Conservation (phyloP, 106 monocot species). For the Amphibolis antarctica region DNA sequence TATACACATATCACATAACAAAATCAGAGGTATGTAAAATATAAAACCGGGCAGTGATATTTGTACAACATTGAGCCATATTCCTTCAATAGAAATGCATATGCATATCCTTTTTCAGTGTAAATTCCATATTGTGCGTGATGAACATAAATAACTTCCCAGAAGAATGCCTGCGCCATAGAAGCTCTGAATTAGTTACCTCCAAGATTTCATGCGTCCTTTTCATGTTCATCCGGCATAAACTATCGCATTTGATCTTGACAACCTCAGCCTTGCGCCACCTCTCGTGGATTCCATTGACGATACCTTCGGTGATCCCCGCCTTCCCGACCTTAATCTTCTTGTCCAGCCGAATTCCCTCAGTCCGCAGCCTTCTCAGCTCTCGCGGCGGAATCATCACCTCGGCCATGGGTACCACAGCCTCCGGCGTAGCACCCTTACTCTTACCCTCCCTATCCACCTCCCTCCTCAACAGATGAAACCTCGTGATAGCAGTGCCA, state of each 20-base stretch:
- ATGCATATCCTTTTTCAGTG: too few relatives aligned
- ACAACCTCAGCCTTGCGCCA: slow-evolving; percentile 78
- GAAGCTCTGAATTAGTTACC: slow-evolving; percentile 23
- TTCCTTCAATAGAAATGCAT: too few relatives aligned
- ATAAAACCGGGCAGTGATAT: too few relatives aligned
- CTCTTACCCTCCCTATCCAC: slow-evolving; percentile 11
- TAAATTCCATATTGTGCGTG: too few relatives aligned
- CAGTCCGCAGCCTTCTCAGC: slow-evolving; percentile 44
- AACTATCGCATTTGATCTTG: slow-evolving; percentile 78
- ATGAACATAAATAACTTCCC: neutral
- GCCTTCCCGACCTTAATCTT: slow-evolving; percentile 76
- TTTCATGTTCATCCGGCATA: slow-evolving; percentile 90
- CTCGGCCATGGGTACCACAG: slow-evolving; percentile 50
- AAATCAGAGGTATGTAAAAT: too few relatives aligned
- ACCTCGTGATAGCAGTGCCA: slow-evolving; percentile 27
- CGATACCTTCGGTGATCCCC: slow-evolving; percentile 86
- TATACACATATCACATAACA: too few relatives aligned
- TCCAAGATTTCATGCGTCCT: slow-evolving; percentile 88
- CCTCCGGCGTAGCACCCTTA: neutral
- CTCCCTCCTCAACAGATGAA: slow-evolving; percentile 29
- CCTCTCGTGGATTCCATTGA: slow-evolving; percentile 96
- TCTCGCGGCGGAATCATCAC: slow-evolving; percentile 36
- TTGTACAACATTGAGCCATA: too few relatives aligned
- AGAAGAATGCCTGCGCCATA: too few relatives aligned
- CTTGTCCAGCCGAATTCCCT: slow-evolving; percentile 47